phyloP scores from a whole-genome alignment of 257 asterid genomes.

The Prunella vulgaris region DNA sequence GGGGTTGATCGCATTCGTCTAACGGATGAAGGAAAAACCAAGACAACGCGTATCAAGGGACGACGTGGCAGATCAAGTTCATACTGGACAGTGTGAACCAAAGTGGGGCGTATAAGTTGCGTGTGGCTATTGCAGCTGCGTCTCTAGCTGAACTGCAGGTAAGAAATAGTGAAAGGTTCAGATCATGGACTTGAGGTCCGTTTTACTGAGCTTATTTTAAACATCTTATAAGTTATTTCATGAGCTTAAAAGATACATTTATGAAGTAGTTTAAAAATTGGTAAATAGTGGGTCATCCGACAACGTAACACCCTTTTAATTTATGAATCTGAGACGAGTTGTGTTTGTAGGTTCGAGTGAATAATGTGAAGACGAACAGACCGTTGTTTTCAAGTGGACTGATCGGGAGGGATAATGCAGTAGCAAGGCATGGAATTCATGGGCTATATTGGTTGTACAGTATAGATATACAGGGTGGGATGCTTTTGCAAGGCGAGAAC shows the following conservation, averaged over 20 bases:
- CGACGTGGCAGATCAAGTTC: conserved; percentile 78
- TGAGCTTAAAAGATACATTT: too few species aligned
- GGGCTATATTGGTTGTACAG: conserved; percentile 63
- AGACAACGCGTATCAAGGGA: conserved; percentile 45
- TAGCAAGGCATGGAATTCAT: conserved; percentile 76
- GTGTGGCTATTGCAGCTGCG: conserved; percentile 73
- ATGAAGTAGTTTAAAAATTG: too few species aligned
- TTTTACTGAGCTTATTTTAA: too few species aligned
- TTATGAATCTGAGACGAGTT: neutral
- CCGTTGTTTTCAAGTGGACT: conserved; percentile 62
- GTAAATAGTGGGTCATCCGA: too few species aligned
- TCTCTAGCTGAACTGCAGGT: conserved; percentile 67
- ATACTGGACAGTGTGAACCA: conserved; percentile 31
- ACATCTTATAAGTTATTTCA: too few species aligned
- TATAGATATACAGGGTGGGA: conserved; percentile 31
- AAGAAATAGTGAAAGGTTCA: neutral
- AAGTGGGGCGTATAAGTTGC: conserved; percentile 45
- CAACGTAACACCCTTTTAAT: too few species aligned
- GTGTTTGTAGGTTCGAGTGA: conserved; percentile 58
- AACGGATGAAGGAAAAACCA: conserved; percentile 46
- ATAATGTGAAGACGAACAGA: conserved; percentile 36
- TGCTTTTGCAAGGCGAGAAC: conserved; percentile 49
- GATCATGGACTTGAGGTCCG: neutral
- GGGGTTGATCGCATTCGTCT: neutral
- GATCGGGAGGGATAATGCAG: conserved; percentile 74